Percentiles rank a stretch among this genome's conserved stretches.
phyloP scores from a whole-genome alignment of 495 filamentous ascomycete species.

The Tuber aestivum region DNA sequence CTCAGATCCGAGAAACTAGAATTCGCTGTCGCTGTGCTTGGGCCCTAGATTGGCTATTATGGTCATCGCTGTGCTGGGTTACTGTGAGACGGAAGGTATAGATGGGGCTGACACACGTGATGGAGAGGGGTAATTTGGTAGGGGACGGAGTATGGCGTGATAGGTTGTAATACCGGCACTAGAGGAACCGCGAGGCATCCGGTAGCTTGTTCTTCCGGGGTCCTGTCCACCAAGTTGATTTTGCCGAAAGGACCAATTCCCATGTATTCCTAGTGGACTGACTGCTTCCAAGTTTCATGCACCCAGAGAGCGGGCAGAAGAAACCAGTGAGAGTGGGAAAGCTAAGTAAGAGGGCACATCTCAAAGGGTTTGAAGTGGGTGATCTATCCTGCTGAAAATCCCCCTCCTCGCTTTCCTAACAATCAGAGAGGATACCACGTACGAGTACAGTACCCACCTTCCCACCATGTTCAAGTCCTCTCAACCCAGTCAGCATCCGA shows the following conservation, averaged over 20 bases:
- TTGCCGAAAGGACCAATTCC: neutral
- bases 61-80: too few species aligned
- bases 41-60: too few species aligned
- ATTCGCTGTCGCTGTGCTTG: too few species aligned
- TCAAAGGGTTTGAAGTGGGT: neutral
- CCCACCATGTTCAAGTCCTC: neutral
- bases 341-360: neutral
- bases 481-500: neutral
- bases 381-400: neutral
- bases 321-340: neutral
- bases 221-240: neutral
- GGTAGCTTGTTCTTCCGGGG: neutral
- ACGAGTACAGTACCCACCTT: too few species aligned
- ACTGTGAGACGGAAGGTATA: neutral
- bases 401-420: neutral
- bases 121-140: neutral
- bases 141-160: neutral
- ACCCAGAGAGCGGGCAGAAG: neutral
- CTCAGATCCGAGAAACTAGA: too few species aligned
- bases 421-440: too few species aligned
- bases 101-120: too few species aligned
- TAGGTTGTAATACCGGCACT: too few species aligned
- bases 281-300: neutral
- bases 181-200: neutral
- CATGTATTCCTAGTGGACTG: neutral